Percentiles rank a stretch among this genome's conserved stretches.
Conservation (phyloP, 2,329 filamentous ascomycete genomes). For the Sarocladiaceae sp. region DNA sequence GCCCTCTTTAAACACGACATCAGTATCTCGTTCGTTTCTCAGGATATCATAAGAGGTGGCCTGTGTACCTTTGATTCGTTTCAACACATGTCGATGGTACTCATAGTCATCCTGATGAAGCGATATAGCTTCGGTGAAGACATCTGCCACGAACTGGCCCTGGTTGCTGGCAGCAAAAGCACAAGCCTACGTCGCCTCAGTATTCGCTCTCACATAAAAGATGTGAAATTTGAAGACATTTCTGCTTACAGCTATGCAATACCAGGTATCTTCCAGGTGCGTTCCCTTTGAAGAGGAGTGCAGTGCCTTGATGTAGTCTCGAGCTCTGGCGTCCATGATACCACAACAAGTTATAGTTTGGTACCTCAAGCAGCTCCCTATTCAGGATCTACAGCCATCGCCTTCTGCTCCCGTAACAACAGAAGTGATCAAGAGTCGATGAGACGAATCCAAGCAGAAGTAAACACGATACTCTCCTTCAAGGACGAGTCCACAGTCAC, state of each 20-base stretch:
- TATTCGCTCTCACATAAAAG: neutral
- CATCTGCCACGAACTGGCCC: constrained; percentile 14
- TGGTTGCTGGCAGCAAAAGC: constrained; percentile 16
- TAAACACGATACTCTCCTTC: too few relatives aligned
- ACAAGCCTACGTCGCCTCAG: constrained; percentile 9
- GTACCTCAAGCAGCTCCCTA: neutral
- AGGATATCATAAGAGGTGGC: too few relatives aligned
- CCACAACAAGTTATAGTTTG: too few relatives aligned
- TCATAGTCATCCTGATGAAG: constrained; percentile 8
- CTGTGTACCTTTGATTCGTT: constrained; percentile 12
- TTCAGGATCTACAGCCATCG: neutral
- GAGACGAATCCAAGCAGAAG: too few relatives aligned
- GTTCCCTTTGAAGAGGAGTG: constrained; percentile 9
- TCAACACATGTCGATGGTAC: constrained; percentile 13
- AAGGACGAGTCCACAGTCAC: too few relatives aligned
- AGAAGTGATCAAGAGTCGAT: too few relatives aligned
- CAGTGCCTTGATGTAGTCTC: constrained; percentile 10
- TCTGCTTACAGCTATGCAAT: constrained; percentile 12
- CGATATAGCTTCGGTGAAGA: constrained; percentile 12
- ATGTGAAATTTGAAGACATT: neutral
- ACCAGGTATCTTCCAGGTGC: constrained; percentile 13
- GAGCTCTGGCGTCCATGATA: constrained; percentile 11
- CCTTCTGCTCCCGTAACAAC: too few relatives aligned
- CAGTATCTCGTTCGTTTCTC: too few relatives aligned
- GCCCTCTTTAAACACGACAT: constrained; percentile 12